Base-by-base conservation (phyloP, 306 rosid genomes). In the Hippophae gyantsensis region DNA sequence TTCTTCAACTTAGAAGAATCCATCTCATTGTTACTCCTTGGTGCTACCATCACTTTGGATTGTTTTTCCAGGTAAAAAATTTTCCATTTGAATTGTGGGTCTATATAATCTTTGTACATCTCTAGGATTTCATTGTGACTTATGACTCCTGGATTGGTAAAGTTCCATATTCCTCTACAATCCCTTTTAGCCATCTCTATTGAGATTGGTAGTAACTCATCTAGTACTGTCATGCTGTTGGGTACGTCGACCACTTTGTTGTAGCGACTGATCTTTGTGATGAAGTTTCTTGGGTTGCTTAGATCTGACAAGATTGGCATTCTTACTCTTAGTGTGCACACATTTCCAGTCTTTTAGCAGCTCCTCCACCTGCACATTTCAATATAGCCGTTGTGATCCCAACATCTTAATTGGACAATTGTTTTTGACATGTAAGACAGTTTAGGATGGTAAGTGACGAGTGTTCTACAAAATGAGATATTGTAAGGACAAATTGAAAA, bases 251-350 rank as follows among this genome's bases (percentile, higher is more conserved):
- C 95, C 60, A 83, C 90, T 14, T 83, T 83, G 69, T 61, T 77
- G 76, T 83, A 79, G 25, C 75, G 74, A 23, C 72, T 42, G 32
- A 86, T 83, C 73, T 86, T 83, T n/a, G 82, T 81, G 72, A 86
- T 86, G 73, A 86, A 83, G 76, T 83, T 83, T 77, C 86, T 74
- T 40, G 88, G 86, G 78, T 83, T 83, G 79, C 73, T 79, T 7
- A 84, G 74, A 69, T 86, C 90, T 52, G 88, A 79, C 58, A 82
- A 84, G 55, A 86, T 87, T 60, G 92, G 90, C 92, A 84, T 79
- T 79, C 89, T 67, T 40, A 84, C 82, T 77, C 88, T 77, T 54
- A 84, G 63, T 42, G 78, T 76, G 82, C 95, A 81, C 0, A 77
- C 92, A 52, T 84, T 79, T 11, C 70, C 86, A 79, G 10, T 81